Base-by-base conservation (phyloP, 352 stramenopile genomes). In the Plasmopara muralis region DNA sequence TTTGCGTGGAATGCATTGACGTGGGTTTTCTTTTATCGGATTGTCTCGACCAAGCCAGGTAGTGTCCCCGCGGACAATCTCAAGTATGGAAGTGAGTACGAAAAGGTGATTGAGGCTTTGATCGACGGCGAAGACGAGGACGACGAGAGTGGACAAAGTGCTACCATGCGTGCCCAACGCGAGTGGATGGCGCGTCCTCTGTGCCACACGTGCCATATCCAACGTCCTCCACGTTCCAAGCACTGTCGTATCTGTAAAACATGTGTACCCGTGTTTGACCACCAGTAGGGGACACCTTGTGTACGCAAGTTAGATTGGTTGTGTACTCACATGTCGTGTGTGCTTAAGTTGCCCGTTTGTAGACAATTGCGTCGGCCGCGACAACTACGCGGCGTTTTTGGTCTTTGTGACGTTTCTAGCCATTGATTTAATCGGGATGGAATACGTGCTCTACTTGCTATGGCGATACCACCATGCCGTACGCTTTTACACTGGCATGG, bases 301-400 rank as follows among this genome's bases (percentile, higher is more conserved):
- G 34, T 29, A 30, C 28, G 14, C 13, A 14, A 28, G 9, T 53
- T 29, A 14, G 37, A 12, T 34, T 29, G 20, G 7, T 29, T 15
- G 2, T 43, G 18, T 47, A 41, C 49, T 62, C 53, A 60, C 28
- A 28, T 59, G 14, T 41, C 47, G 43, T 40, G 4, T 64, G 8
- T 15, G 60, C 13, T 57, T 87, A 28, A 49, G 82, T 68, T 98
- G 96, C 50, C 95, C 95, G 14, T 99, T 97, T 74, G 86, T 99
- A 9, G 98, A 99, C 76, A 99, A 99, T 70, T 99, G 96, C 57
- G 88, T 99, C 2, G 97, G 96, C 20, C 92, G 97, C 42, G 83
- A 90, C 60, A 99, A 99, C 72, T 97, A 99, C 70, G 96, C 97
- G 53, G 64, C 62, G 38, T 94, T 94, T 41, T 56, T 91, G 37